phyloP scores from a whole-genome alignment of 2,329 filamentous ascomycete genomes.

The Claviceps humidiphila region DNA sequence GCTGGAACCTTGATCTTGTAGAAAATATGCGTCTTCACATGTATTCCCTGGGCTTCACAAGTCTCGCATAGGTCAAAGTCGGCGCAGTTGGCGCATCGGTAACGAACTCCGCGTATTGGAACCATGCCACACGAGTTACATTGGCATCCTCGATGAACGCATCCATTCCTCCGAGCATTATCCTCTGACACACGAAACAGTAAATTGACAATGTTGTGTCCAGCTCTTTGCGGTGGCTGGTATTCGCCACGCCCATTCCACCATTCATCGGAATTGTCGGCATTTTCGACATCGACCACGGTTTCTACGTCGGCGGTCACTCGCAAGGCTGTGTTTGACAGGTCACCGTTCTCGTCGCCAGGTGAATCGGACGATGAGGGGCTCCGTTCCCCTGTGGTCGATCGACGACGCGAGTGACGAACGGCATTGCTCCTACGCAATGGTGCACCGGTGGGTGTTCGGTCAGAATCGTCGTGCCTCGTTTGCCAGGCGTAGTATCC shows the following conservation, averaged over 20 bases:
- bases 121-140: slow-evolving; percentile 82
- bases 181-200: slow-evolving; percentile 91
- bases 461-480: slow-evolving; percentile 13
- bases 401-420: slow-evolving; percentile 32
- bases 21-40: slow-evolving; percentile 87
- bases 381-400: slow-evolving; percentile 22
- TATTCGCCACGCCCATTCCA: slow-evolving; percentile 31
- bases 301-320: slow-evolving; percentile 24
- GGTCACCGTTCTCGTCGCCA: slow-evolving; percentile 31
- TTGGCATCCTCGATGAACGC: slow-evolving; percentile 81
- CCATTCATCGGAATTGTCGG: slow-evolving; percentile 34
- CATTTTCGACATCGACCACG: slow-evolving; percentile 24
- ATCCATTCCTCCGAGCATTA: slow-evolving; percentile 74
- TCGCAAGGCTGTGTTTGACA: slow-evolving; percentile 13
- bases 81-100: slow-evolving; percentile 88
- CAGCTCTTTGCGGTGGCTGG: slow-evolving; percentile 36
- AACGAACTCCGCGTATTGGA: slow-evolving; percentile 84
- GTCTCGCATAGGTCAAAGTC: slow-evolving; percentile 93
- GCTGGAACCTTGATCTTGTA: slow-evolving; percentile 90
- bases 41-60: slow-evolving; percentile 68
- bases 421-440: slow-evolving; percentile 57
- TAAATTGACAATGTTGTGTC: slow-evolving; percentile 71
- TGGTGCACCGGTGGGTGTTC: slow-evolving; percentile 16
- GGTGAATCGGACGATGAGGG: slow-evolving; percentile 28
- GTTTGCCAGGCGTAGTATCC: slow-evolving; percentile 45